Evolutionary conservation across 495 filamentous ascomycete species (phyloP).

Genomic region (Aspergillus sclerotiicarbonarius): DNA sequence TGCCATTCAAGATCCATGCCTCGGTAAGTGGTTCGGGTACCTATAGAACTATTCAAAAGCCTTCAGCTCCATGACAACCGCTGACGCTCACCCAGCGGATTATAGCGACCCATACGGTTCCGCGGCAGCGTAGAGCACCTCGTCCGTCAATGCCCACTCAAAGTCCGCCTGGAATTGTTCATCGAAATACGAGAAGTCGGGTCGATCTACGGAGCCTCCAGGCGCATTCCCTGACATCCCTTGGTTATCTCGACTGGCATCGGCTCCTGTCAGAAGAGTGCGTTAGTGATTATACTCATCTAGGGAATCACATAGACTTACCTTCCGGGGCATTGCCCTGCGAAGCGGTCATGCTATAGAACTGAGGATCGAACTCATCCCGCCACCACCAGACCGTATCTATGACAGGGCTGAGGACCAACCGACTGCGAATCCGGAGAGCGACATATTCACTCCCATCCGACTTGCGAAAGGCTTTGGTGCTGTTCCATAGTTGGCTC

Average conservation of each 20-base stretch:
- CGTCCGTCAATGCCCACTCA: slow-evolving; percentile 39
- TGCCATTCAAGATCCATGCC: background rate
- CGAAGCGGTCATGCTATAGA: slow-evolving; percentile 14
- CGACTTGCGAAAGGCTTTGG: slow-evolving; percentile 40
- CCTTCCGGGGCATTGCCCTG: slow-evolving; percentile 20
- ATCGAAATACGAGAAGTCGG: slow-evolving; percentile 31
- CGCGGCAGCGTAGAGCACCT: slow-evolving; percentile 24
- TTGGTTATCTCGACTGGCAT: slow-evolving; percentile 16
- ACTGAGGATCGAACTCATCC: slow-evolving; percentile 42
- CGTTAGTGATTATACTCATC: slow-evolving; percentile 8
- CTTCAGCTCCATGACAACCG: background rate
- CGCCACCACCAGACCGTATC: slow-evolving; percentile 52
- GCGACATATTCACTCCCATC: slow-evolving; percentile 39
- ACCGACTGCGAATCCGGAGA: slow-evolving; percentile 42
- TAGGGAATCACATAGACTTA: slow-evolving; percentile 6
- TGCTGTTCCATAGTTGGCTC: slow-evolving; percentile 46
- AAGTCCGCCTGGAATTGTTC: slow-evolving; percentile 39
- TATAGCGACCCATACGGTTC: slow-evolving; percentile 23
- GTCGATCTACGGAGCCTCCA: slow-evolving; percentile 10
- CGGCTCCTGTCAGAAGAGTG: slow-evolving; percentile 7
- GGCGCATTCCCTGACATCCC: background rate
- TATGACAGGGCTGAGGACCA: slow-evolving; percentile 41
- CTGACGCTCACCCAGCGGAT: slow-evolving; percentile 15
- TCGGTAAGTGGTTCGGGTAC: background rate
- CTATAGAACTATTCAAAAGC: background rate